Evolutionary conservation across 257 asterid genomes (phyloP).

Genomic region (Solanum pennellii): DNA sequence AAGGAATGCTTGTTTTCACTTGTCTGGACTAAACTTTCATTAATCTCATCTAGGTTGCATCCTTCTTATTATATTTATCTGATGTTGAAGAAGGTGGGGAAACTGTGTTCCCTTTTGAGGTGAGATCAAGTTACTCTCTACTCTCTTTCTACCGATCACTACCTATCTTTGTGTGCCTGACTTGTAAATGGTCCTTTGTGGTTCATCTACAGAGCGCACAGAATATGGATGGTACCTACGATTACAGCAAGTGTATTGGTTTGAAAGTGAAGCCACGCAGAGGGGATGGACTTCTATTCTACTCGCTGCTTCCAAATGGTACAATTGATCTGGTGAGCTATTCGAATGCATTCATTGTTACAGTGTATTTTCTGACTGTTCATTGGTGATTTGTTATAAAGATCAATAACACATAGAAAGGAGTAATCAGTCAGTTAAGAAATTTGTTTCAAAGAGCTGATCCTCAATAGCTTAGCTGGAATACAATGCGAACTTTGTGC

Average conservation of each 20-base stretch:
- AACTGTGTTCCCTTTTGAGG: slow-evolving; percentile 95
- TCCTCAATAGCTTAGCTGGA: background rate
- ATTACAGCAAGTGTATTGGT: slow-evolving; percentile 59
- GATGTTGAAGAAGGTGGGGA: slow-evolving; percentile 98
- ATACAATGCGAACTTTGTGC: background rate
- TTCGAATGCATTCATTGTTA: background rate
- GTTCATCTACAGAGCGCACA: slow-evolving; percentile 45
- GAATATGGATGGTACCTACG: slow-evolving; percentile 58
- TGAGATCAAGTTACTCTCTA: slow-evolving; percentile 4
- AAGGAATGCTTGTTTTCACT: background rate
- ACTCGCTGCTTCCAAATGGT: slow-evolving; percentile 71
- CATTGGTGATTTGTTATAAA: background rate
- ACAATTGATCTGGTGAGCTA: slow-evolving; percentile 77
- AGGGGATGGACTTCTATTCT: slow-evolving; percentile 95
- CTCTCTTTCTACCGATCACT: background rate
- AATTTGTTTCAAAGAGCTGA: background rate
- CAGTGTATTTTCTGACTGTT: background rate
- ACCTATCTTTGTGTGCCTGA: background rate
- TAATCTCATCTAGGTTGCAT: slow-evolving; percentile 50
- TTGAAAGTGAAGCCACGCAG: slow-evolving; percentile 75
- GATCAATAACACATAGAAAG: background rate
- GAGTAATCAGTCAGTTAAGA: background rate
- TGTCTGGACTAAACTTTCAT: slow-evolving; percentile 1
- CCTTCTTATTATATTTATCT: slow-evolving; percentile 80
- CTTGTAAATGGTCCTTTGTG: background rate